These are phyloP conservation scores for Aspergillus chevalieri DNA, from an alignment of 2,329 filamentous ascomycete species.

Conservation along the genomic window DNA sequence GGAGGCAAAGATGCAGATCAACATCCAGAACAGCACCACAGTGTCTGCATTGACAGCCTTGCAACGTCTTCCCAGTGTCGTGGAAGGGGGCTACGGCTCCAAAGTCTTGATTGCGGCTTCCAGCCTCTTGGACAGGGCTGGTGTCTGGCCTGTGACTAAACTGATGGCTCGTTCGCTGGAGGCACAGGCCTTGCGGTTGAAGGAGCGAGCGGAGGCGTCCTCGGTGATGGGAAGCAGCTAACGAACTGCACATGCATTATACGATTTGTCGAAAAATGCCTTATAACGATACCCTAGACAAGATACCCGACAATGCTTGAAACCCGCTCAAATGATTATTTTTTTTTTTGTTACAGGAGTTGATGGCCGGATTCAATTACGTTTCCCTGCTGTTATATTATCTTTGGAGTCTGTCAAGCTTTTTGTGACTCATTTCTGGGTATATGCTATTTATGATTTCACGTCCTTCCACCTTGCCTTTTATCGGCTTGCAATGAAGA, in stretches of 20 bases:
- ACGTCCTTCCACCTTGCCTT: neutral
- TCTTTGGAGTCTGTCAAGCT: neutral
- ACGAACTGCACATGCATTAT: conserved; percentile 7
- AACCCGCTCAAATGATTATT: too few relatives aligned
- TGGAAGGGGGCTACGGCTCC: conserved; percentile 70
- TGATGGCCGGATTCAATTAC: neutral
- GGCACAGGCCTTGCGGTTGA: conserved; percentile 58
- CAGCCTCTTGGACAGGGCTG: conserved; percentile 79
- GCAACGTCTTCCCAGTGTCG: conserved; percentile 51
- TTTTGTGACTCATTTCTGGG: neutral
- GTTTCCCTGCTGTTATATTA: neutral
- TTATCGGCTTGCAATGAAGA: neutral
- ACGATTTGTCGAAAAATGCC: neutral
- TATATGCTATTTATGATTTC: neutral
- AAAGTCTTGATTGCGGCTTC: conserved; percentile 80
- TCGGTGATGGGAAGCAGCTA: conserved; percentile 26
- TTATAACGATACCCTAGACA: conserved; percentile 3
- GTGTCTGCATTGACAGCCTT: conserved; percentile 47
- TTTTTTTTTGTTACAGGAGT: too few relatives aligned
- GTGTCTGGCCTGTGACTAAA: conserved; percentile 85
- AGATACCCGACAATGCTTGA: neutral
- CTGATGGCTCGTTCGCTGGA: conserved; percentile 62
- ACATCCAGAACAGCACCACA: conserved; percentile 49
- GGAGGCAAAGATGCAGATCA: conserved; percentile 69
- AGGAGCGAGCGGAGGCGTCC: conserved; percentile 47